Evolutionary conservation across 2,329 filamentous ascomycete genomes (phyloP).

Genomic region (Aspergillus texensis): DNA sequence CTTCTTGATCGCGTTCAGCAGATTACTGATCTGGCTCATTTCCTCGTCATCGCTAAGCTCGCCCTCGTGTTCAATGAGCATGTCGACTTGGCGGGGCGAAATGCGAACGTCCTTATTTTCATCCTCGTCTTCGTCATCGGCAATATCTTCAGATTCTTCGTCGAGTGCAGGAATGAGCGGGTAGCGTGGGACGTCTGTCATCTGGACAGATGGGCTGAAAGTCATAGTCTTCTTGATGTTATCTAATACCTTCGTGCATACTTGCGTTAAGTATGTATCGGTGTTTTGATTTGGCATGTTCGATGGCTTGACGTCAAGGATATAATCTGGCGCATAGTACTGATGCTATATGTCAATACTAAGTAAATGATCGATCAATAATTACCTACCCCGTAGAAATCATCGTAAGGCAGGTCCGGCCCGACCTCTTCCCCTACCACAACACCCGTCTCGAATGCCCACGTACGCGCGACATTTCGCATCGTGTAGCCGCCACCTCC

Average conservation of each 20-base stretch:
- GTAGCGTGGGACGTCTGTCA: not conserved
- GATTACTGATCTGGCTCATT: not conserved
- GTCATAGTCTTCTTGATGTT: slow-evolving; percentile 1
- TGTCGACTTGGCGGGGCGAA: not conserved
- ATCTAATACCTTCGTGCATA: not conserved
- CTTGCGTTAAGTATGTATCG: not conserved
- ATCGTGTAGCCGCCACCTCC: slow-evolving; percentile 72
- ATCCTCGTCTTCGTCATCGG: not conserved
- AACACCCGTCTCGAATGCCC: slow-evolving; percentile 72
- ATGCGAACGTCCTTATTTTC: not conserved
- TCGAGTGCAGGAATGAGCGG: not conserved
- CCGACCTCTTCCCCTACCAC: slow-evolving; percentile 84
- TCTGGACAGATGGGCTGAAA: not conserved
- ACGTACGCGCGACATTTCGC: slow-evolving; percentile 65
- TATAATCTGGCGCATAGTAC: slow-evolving; percentile 1
- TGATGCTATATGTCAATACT: not conserved
- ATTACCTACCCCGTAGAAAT: slow-evolving; percentile 75
- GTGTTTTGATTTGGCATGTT: slow-evolving; percentile 5
- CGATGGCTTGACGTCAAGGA: not conserved
- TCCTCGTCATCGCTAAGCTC: slow-evolving; percentile 1
- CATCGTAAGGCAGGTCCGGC: slow-evolving; percentile 84
- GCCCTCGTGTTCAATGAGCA: not conserved
- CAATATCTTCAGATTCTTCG: not conserved
- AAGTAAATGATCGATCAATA: not conserved
- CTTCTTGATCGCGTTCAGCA: slow-evolving; percentile 1